Conservation (phyloP, 768 basidiomycete species). For the Rhizopogon vulgaris region DNA sequence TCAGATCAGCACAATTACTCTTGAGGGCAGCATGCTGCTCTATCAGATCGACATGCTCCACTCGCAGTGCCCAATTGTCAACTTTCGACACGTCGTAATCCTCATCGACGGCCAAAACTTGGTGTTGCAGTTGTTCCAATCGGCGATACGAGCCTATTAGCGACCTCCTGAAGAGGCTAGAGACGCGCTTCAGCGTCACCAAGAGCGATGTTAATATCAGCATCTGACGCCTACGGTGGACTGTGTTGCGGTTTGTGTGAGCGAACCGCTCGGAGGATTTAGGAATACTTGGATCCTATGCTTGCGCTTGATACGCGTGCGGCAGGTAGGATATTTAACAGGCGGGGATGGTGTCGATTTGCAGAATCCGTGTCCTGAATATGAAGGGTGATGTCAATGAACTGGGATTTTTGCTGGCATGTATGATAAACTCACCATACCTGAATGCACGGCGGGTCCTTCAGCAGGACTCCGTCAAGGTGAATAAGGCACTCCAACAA, state of each 20-base stretch:
- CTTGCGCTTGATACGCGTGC: constrained; percentile 19
- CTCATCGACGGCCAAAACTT: background rate
- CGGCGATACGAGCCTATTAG: background rate
- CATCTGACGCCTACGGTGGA: background rate
- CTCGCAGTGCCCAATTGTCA: constrained; percentile 7
- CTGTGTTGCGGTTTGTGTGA: background rate
- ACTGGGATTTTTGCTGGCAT: too few relatives aligned
- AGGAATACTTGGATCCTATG: constrained; percentile 23
- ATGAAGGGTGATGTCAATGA: constrained; percentile 6
- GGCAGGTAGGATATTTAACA: constrained; percentile 22
- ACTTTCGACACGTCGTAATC: background rate
- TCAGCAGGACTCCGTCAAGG: constrained; percentile 20
- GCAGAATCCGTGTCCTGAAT: constrained; percentile 27
- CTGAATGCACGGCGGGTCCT: constrained; percentile 22
- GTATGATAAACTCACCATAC: constrained; percentile 17
- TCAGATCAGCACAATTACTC: background rate
- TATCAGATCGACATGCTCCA: too few relatives aligned
- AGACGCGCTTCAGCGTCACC: background rate
- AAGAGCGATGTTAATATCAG: background rate
- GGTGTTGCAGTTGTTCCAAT: background rate
- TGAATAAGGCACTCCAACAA: constrained; percentile 27
- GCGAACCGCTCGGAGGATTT: constrained; percentile 10
- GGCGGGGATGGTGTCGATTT: constrained; percentile 16
- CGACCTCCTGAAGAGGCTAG: constrained; percentile 3
- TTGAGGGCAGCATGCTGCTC: constrained; percentile 10